A percentile compares a stretch with the other conserved stretches of the same genome.
phyloP scores from a whole-genome alignment of 75 land plant species.

The Pinus albicaulis region DNA sequence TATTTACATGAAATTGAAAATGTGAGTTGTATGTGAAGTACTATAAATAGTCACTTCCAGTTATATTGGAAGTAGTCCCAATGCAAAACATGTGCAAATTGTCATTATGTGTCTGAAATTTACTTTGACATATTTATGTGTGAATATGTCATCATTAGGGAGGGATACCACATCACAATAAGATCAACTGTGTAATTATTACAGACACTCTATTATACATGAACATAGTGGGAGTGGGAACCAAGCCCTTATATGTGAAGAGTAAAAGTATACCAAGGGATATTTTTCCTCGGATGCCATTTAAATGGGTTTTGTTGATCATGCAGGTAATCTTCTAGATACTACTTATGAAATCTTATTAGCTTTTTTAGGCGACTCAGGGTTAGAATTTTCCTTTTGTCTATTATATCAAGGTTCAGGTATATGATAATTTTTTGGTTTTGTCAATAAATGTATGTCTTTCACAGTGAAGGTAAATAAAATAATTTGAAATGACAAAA shows the following conservation, averaged over 20 bases:
- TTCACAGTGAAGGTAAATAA: conserved; percentile 1
- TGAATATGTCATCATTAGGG: neutral
- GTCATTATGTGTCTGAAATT: neutral
- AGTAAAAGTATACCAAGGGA: neutral
- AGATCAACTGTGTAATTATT: neutral
- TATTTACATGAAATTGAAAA: neutral
- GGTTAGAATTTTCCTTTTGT: conserved; percentile 42
- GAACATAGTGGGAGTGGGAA: neutral
- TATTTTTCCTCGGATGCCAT: neutral
- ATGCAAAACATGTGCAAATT: neutral
- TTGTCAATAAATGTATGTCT: too few relatives aligned
- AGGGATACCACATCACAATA: neutral
- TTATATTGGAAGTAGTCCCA: neutral
- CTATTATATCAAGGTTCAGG: neutral
- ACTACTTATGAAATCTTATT: conserved; percentile 92
- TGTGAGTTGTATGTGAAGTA: neutral
- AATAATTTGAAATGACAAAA: neutral
- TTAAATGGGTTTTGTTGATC: conserved; percentile 14
- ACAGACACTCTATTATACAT: neutral
- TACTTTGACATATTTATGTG: neutral
- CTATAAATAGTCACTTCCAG: neutral
- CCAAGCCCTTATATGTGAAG: neutral
- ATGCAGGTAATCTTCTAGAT: conserved; percentile 91
- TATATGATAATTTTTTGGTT: neutral
- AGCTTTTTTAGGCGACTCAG: conserved; percentile 90